Evolutionary conservation across 805 yeast genomes (phyloP), one percentile per base, ranked within the genome.

Genomic region (Ogataea trehalophila): DNA sequence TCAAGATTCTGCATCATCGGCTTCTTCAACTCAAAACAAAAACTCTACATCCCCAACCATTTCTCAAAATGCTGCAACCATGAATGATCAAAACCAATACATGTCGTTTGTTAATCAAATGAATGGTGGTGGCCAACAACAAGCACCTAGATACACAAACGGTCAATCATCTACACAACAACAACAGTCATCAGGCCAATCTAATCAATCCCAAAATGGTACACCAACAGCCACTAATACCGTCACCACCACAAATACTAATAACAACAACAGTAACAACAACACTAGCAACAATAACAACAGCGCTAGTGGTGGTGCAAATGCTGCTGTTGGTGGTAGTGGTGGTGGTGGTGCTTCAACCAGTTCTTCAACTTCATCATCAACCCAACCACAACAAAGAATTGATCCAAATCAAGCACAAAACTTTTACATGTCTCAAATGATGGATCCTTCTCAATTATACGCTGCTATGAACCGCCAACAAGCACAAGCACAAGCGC

Each of bases 401-500:
- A 41, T 46, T 16, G 57, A 53, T 23, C 47, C 54, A 14, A 33
- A 36, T 14, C 60, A 56, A 42, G 51, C 55, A 18, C 56, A 51
- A 16, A 53, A 49, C 44, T 50, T 52, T 45, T 54, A 52, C 49
- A 51, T 52, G 54, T 45, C 56, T 16, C 57, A 52, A 46, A 53
- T 56, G 58, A 53, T 54, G 58, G 58, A 54, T 43, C 54, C 58
- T 29, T 43, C 56, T 20, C 59, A 54, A 45, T 44, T 54, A 13
- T 55, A 56, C 41, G 57, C 56, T 38, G 55, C 52, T 5, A 52
- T 53, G 58, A 53, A 50, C 39, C 58, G 59, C 47, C 60, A 54
- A 45, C 57, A 50, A 39, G 56, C 52, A 31, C 53, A 49, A 43
- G 51, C 47, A 33, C 57, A 49, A 18, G 52, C 47, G 15, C 54